phyloP scores from a whole-genome alignment of 805 yeast genomes.

The Kuraishia molischiana region DNA sequence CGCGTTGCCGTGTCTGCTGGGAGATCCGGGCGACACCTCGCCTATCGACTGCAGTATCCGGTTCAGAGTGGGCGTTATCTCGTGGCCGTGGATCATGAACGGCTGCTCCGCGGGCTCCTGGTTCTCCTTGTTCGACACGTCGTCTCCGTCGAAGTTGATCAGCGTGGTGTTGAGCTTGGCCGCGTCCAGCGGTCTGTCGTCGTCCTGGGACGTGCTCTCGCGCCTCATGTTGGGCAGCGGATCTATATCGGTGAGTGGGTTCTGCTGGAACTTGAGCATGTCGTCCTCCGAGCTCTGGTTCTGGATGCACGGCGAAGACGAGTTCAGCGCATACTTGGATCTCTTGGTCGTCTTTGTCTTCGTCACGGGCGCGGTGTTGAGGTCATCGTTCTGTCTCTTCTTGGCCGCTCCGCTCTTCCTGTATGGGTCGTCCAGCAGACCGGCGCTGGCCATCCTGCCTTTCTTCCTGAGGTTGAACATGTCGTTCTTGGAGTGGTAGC shows the following conservation, averaged over 20 bases:
- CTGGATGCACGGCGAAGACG: background rate
- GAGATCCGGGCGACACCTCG: slow-evolving; percentile 14
- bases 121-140: slow-evolving; percentile 20
- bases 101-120: slow-evolving; percentile 7
- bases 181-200: slow-evolving; percentile 31
- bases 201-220: background rate
- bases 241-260: slow-evolving; percentile 3
- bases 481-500: slow-evolving; percentile 13
- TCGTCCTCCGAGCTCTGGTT: slow-evolving; percentile 1
- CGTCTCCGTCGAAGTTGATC: slow-evolving; percentile 37
- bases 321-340: background rate
- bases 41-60: slow-evolving; percentile 4
- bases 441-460: slow-evolving; percentile 21
- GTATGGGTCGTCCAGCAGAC: slow-evolving; percentile 23
- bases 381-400: slow-evolving; percentile 1
- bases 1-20: slow-evolving; percentile 11
- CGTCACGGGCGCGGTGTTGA: background rate
- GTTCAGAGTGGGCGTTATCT: slow-evolving; percentile 18
- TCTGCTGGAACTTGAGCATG: background rate
- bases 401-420: background rate
- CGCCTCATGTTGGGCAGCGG: slow-evolving; percentile 1
- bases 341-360: background rate
- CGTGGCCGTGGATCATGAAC: slow-evolving; percentile 8
- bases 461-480: slow-evolving; percentile 15
- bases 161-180: slow-evolving; percentile 44